Base-by-base conservation (phyloP, 2,329 filamentous ascomycete genomes). In the Fusarium sp. region DNA sequence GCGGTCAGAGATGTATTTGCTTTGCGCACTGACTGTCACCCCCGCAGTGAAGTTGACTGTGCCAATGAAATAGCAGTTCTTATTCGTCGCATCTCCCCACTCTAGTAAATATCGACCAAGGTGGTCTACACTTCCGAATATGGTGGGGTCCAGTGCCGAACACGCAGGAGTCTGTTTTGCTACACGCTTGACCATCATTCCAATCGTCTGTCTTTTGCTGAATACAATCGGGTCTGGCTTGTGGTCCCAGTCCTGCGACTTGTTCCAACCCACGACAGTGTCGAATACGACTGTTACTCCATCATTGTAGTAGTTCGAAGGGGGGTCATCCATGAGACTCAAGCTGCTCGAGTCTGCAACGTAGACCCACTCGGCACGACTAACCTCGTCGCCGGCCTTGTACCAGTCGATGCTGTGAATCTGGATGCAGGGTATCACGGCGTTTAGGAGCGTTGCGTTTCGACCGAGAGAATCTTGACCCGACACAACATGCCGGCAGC, bases 381-480 rank as follows among this genome's bases (percentile, higher is more conserved):
- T 51, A 13, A 36, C 13, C 27, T 34, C 28, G 7, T 51, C 47
- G 28, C 36, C 31, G 47, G 23, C n/a, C 40, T 13, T 6, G 34
- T n/a, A 31, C 52, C 52, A 55, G n/a, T 28, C 12, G 37, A 55
- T 55, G 52, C 31, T 43, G 16, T 55, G 39, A 30, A 55, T 34
- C 11, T 55, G 7, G 52, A 46, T 44, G 11, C 52, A 55, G 16
- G 52, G 52, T 16, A 55, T n/a, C 5, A 44, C 39, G n/a, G 52
- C 37, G 16, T 55, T 31, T 10, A 23, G 12, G 23, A 46, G 28
- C 13, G 40, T 27, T 27, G 52, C 16, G 16, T 55, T 43, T 12
- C 16, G 40, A 12, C 16, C 16, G 16, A 43, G n/a, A 10, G 16
- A n/a, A 18, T 43, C 40, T 5, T 43, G 16, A n/a, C 40, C 40